Evolutionary conservation across 2,329 filamentous ascomycete genomes (phyloP), one percentile per base, ranked within the genome.

Genomic region (Cladosporium sp.): DNA sequence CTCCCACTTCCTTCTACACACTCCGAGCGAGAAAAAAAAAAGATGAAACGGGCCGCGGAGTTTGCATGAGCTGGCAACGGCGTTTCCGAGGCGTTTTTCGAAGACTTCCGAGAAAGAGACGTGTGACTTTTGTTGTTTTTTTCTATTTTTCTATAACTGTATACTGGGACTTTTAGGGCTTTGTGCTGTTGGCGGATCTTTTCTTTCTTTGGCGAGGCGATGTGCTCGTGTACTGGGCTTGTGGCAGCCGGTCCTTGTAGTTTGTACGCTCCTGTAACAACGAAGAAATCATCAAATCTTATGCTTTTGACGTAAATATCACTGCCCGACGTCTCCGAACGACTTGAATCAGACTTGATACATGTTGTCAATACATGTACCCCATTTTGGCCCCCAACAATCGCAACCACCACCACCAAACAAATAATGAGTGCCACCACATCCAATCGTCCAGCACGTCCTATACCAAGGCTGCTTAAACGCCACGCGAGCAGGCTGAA

Each of bases 211-310:
- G 38, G 35, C 36, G 43, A 47, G 43, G 43, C 33, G 16, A 47
- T n/a, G 32, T 27, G 32, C 32, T 16, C 13, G 32, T 2, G 43
- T n/a, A n/a, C n/a, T n/a, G n/a, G 18, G 12, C 7, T 29, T 22
- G 35, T 20, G n/a, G 35, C 30, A n/a, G 20, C 15, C 2, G 43
- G 43, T 25, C 22, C 32, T 43, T 45, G 43, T 53, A 51, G 29
- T 49, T 53, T 43, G 57, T 30, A 29, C 52, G 50, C 22, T 53
- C 40, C 50, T 55, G 52, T 33, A 39, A 55, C 40, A 49, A 53
- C 38, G 53, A 57, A 35, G 32, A 35, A 35, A 35, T 35, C 32
- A 35, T 35, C 32, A 9, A 27, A 27, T 27, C 9, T 27, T 27
- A 4, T 27, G 22, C 9, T 27, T 5, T 27, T 9, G n/a, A n/a